Base-by-base conservation (phyloP, 257 asterid species). In the Plantago ovata region DNA sequence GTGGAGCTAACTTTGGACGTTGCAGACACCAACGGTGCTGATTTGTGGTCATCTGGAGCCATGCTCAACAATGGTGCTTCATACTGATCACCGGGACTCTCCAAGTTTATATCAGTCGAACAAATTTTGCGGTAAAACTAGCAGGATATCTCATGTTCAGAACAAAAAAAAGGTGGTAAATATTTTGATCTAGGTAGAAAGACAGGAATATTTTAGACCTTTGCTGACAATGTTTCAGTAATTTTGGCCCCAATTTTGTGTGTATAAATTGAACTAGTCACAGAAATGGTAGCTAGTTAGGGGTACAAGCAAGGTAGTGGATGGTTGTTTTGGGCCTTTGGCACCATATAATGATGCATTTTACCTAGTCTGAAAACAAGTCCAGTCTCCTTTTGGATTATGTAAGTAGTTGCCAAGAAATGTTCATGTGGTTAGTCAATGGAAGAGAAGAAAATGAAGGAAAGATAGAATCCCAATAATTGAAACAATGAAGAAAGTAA, bases 1-100 rank as follows among this genome's bases (percentile, higher is more conserved):
- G 58, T 77, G 16, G 94, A 88, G 74, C 70, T 75, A 13, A 78
- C 77, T 36, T 51, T 73, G 22, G 89, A 74, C 18, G 81, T 87
- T 46, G 83, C 86, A 1, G 80, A 74, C 59, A 65, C 82, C 14
- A 91, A 85, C 16, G 98, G 98, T 9, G 98, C 95, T 19, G 95
- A 85, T 74, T 58, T 87, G 39, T 92, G 95, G 96, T 81, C 95
- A 12, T 83, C 94, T 13, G 75, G 78, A 0, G 77, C 81, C 40
- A 69, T 64, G 79, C 67, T 66, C 62, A 71, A 69, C 72, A 66
- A 64, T 16, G 63, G 67, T 40, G 61, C 80, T 6, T 66, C 73
- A 21, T 57, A 58, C 72, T 74, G 58, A 60, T 76, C 58, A 53
- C 39, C 49, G 13, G 38, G 20, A 20, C 21, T 7, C 0, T n/a